Evolutionary conservation across 352 stramenopile species (phyloP), one percentile per base, ranked within the genome.

Genomic region (Thraustotheca clavata): DNA sequence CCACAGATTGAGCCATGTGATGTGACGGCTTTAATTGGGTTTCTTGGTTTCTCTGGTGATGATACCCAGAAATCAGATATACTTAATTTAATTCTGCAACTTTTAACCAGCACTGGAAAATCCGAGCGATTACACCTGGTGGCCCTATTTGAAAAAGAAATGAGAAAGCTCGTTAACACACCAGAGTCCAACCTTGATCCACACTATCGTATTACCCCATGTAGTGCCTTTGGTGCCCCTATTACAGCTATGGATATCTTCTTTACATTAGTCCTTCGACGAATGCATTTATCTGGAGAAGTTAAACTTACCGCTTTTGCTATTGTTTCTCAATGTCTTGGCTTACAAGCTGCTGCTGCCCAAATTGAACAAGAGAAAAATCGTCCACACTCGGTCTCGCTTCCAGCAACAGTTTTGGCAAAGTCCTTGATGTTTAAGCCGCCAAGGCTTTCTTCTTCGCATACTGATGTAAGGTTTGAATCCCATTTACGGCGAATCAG

Each of bases 1-100:
- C 16, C 6, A 8, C 4, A 7, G 1, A n/a, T 65, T 27, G 57
- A 65, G 18, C 8, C 38, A 3, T 31, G 18, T 4, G 57, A 65
- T 11, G 38, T 54, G 3, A 55, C 20, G 31, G 57, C 57, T 8
- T 32, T 65, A 7, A 24, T 20, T 24, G 57, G 57, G 6, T 65
- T 65, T 32, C 39, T 65, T 11, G 38, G 41, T 7, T 65, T 65
- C 47, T 65, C 57, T n/a, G 57, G 57, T 18, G 57, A 65, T 33
- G 57, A 65, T 8, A 1, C 27, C 18, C 57, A 65, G 20, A 65
- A 65, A 27, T 11, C 22, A n/a, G 57, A 65, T 32, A 20, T 52
- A 3, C 29, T 65, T 29, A 18, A 3, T 16, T 18, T 65, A 1
- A 31, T 65, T 4, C 57, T 26, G 18, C 6, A 20, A 11, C 29